Conservation (phyloP, 2,329 filamentous ascomycete genomes). For the Talaromyces amestolkiae region DNA sequence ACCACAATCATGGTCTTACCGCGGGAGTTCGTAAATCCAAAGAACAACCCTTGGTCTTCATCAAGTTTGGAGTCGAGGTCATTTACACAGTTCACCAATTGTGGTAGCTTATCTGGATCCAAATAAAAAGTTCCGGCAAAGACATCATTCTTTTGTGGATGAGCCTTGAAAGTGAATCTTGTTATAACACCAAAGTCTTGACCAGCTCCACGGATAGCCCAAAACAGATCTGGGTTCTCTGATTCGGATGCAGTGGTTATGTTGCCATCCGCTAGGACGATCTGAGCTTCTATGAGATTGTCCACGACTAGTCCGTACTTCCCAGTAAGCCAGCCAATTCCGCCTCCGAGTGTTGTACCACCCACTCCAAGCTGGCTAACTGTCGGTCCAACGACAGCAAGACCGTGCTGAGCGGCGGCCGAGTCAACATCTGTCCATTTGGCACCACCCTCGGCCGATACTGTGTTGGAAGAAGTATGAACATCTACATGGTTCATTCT, state of each 20-base stretch:
- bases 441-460: slow-evolving; percentile 54
- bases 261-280: slow-evolving; percentile 45
- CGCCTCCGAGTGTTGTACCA: slow-evolving; percentile 41
- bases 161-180: slow-evolving; percentile 36
- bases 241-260: slow-evolving; percentile 30
- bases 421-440: slow-evolving; percentile 57
- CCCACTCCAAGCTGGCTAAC: slow-evolving; percentile 38
- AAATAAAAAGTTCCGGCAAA: slow-evolving; percentile 59
- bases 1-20: slow-evolving; percentile 54
- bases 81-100: slow-evolving; percentile 60
- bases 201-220: slow-evolving; percentile 37
- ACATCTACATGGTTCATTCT: slow-evolving; percentile 53
- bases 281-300: slow-evolving; percentile 47
- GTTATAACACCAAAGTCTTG: slow-evolving; percentile 40
- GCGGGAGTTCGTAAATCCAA: slow-evolving; percentile 64
- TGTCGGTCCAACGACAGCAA: slow-evolving; percentile 44
- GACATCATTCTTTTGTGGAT: slow-evolving; percentile 42
- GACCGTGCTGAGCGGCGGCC: slow-evolving; percentile 50
- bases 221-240: slow-evolving; percentile 34
- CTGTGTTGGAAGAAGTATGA: slow-evolving; percentile 44
- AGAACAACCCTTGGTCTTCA: slow-evolving; percentile 52
- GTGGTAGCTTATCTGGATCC: slow-evolving; percentile 41
- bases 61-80: slow-evolving; percentile 48
- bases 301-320: slow-evolving; percentile 54
- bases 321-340: slow-evolving; percentile 42